Base-by-base conservation (phyloP, 31 red algal genomes). In the Odonthalia washingtoniensis region DNA sequence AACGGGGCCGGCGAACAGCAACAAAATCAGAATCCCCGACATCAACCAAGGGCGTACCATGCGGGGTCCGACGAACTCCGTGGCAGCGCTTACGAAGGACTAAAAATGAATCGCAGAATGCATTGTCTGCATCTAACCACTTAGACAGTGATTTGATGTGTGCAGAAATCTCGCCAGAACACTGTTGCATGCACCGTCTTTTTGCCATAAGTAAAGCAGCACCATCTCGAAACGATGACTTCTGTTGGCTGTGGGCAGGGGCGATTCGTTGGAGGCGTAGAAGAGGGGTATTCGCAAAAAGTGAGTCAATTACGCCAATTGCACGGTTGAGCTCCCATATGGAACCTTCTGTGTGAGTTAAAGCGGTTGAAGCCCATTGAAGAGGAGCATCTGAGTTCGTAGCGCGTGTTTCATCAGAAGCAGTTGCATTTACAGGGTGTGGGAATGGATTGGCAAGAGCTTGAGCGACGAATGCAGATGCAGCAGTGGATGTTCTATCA, bases 11-110 rank as follows among this genome's bases (percentile, higher is more conserved):
- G n/a, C 53, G 63, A 49, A 94, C 65, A 33, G 92, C 78, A 9
- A 70, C 74, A 63, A 89, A 94, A n/a, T 88, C 85, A 37, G 77
- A 84, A 76, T 94, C 92, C 5, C 92, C 92, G 24, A 94, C 92
- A 74, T 94, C 92, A 40, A 94, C 84, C 1, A 94, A 32, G 31
- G 92, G 92, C 1, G 81, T 74, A 49, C 91, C 80, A 24, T 80
- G 73, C 0, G 74, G 21, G 9, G 79, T 35, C 5, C 92, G 77
- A 5, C 92, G 46, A 46, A 84, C 78, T 5, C 85, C 92, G 52
- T 84, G 82, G 66, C 80, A 84, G 16, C 52, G 21, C 40, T 88
- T 85, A 16, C 92, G 62, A 2, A 94, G 60, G 24, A 34, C 74
- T 16, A 88, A 70, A 57, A 94, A 77, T 37, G 85, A 84, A 16